These are phyloP conservation scores for Boletus rufocinnamomeus DNA, from an alignment of 768 basidiomycete genomes.

Conservation along the genomic window DNA sequence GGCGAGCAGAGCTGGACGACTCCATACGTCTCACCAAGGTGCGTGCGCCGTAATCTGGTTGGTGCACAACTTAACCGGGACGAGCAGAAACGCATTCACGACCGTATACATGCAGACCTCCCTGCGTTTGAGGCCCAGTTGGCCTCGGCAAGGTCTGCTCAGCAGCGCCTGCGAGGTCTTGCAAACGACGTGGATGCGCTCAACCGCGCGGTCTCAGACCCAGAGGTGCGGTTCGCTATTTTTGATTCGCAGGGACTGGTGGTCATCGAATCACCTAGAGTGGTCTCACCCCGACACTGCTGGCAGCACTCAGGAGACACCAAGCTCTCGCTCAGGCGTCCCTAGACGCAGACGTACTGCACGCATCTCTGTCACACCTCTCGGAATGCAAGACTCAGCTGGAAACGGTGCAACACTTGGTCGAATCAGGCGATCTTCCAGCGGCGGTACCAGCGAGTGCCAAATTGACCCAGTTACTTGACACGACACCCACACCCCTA, in stretches of 20 bases:
- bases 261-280: conserved; percentile 44
- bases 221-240: conserved; percentile 50
- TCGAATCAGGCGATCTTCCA: conserved; percentile 60
- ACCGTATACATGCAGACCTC: conserved; percentile 66
- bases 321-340: conserved; percentile 63
- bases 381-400: conserved; percentile 52
- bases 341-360: conserved; percentile 51
- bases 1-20: conserved; percentile 72
- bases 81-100: conserved; percentile 64
- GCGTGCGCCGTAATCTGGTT: conserved; percentile 3
- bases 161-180: conserved; percentile 56
- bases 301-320: conserved; percentile 59
- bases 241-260: conserved; percentile 1
- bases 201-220: conserved; percentile 50
- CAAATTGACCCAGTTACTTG: conserved; percentile 47
- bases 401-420: conserved; percentile 44
- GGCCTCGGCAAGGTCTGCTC: conserved; percentile 61
- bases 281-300: conserved; percentile 64
- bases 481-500: conserved; percentile 51
- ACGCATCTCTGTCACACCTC: conserved; percentile 57
- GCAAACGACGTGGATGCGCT: conserved; percentile 55
- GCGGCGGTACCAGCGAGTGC: conserved; percentile 55
- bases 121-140: conserved; percentile 66
- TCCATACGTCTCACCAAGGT: conserved; percentile 76
- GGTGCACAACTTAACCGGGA: conserved; percentile 8